Evolutionary conservation across 495 filamentous ascomycete species (phyloP), one percentile per base, ranked within the genome.

Genomic region (Neurospora sp.): DNA sequence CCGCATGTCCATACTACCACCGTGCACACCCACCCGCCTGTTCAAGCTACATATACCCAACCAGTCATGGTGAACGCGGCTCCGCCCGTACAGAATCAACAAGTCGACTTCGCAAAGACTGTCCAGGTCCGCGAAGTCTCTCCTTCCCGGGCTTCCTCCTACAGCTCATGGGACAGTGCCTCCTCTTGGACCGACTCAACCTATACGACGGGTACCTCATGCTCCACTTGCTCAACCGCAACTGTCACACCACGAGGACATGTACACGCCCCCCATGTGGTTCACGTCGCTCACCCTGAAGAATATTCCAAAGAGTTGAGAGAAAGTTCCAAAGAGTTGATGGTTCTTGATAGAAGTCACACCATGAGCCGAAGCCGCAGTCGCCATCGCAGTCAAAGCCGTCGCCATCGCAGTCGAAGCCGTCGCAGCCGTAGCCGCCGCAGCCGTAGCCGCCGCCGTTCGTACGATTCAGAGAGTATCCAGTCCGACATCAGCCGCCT

Each of bases 351-450:
- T 18, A 35, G 35, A 14, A 35, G 53, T 11, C 53, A 35, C 27
- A 35, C 6, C 7, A 65, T 65, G 27, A 65, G 14, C 14, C 53
- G 53, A 37, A 65, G 53, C 14, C 53, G 53, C 12, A 65, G 53
- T 37, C 53, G 27, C 22, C 53, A 44, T 44, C 41, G 11, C 2
- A 44, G 41, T 84, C 37, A 86, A 88, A 1, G 84, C 85, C 3
- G 76, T 94, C 14, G 88, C 88, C 1, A 71, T 83, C 0, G 74
- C 77, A 73, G 72, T 69, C 40, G 40, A 5, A 83, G 85, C 31
- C 70, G 71, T 35, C 77, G 73, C 12, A 74, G 77, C 42, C 77
- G 77, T 37, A 75, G 75, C 65, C 77, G 78, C 40, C 76, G 76
- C 44, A 74, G 77, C 42, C 77, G 77, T 37, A 75, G 75, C 65